Evolutionary conservation across 1,284 basidiomycete genomes (phyloP).

Genomic region (Ceratobasidium sp.): DNA sequence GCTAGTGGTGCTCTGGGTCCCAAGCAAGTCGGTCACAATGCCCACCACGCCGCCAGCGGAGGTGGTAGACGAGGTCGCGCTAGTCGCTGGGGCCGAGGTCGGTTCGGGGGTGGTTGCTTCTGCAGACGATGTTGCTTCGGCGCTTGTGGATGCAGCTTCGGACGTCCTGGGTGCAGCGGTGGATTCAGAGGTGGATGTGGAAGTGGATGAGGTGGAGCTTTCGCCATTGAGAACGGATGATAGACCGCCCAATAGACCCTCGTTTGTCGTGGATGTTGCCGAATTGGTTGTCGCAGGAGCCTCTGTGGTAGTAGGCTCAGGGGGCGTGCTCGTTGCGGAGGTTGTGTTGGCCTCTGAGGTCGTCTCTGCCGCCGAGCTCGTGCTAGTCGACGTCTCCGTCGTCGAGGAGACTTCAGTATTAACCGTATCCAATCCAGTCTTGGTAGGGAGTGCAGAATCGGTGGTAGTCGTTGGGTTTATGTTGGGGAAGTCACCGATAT

Average conservation of each 20-base stretch:
- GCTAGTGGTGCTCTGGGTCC: background rate
- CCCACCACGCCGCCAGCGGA: background rate
- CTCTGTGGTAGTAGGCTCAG: background rate
- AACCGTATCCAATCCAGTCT: no score
- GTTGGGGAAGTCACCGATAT: background rate
- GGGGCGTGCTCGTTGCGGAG: conserved; percentile 9
- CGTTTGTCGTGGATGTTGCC: background rate
- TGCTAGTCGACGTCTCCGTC: background rate
- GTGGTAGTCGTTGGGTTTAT: background rate
- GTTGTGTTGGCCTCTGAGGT: background rate
- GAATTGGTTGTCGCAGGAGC: background rate
- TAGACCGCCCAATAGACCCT: background rate
- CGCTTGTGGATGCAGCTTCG: no score
- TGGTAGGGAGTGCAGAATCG: no score
- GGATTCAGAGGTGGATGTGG: background rate
- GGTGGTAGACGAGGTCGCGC: background rate
- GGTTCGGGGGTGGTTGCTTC: background rate
- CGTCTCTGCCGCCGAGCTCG: background rate
- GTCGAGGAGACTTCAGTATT: background rate
- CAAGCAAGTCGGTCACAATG: background rate
- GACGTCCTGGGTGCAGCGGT: background rate
- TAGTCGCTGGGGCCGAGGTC: background rate
- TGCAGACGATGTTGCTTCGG: background rate
- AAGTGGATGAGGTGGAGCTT: background rate
- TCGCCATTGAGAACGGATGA: background rate